Conservation (phyloP, 345 rosid species). For the Hevea brasiliensis region DNA sequence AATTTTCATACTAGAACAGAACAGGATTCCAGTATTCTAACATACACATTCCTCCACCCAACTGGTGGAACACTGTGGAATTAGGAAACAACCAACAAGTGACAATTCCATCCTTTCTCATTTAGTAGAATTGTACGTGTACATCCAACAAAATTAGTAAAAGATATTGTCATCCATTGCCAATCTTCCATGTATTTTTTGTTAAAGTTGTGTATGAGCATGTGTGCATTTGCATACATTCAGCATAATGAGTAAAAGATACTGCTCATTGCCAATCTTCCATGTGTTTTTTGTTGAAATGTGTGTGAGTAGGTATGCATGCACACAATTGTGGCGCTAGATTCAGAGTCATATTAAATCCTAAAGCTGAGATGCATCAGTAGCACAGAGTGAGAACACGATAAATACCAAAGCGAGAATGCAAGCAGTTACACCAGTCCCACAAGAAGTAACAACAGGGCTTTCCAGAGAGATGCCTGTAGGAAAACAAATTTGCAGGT, state of each 20-base stretch:
- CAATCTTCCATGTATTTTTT: neutral
- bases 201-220: too few species aligned
- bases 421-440: conserved; percentile 94
- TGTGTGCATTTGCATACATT: neutral
- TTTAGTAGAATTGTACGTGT: neutral
- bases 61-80: neutral
- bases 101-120: neutral
- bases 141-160: neutral
- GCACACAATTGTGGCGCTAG: neutral
- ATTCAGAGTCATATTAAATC: neutral
- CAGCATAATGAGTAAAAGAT: too few species aligned
- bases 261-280: too few species aligned
- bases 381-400: neutral
- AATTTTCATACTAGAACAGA: neutral
- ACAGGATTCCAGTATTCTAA: neutral
- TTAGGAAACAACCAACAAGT: neutral
- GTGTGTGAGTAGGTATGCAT: too few species aligned
- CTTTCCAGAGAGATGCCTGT: conserved; percentile 79
- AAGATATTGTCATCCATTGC: neutral
- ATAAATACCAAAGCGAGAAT: conserved; percentile 76
- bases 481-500: conserved; percentile 1
- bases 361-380: neutral
- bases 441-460: conserved; percentile 76
- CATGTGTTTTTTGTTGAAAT: too few species aligned
- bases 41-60: neutral